phyloP scores from a whole-genome alignment of 331 rosid genomes.

The Malus hybrid region DNA sequence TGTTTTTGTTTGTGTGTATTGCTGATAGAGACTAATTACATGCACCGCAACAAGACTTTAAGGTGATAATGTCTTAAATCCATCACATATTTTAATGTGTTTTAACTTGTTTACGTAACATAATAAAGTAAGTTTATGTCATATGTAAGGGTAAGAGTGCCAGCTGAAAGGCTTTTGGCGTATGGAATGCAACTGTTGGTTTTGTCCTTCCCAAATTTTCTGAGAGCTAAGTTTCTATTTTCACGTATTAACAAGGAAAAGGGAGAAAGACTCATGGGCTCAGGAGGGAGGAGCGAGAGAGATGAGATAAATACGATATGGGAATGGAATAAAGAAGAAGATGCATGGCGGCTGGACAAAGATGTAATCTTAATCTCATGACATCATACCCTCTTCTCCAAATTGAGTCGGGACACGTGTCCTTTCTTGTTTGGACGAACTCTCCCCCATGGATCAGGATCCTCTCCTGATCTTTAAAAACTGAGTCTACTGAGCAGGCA shows the following conservation, averaged over 20 bases:
- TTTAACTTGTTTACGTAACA: fast-evolving
- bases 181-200: neutral
- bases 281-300: neutral
- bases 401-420: neutral
- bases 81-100: no score
- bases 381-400: neutral
- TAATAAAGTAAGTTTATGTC: neutral
- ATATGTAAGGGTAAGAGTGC: neutral
- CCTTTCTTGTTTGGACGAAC: neutral
- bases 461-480: no score
- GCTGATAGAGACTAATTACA: neutral
- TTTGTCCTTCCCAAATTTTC: neutral
- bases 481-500: no score
- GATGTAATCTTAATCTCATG: no score
- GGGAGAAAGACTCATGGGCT: neutral
- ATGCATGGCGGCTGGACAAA: slow-evolving; percentile 10
- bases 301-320: neutral
- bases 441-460: neutral
- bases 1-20: no score
- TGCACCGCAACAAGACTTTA: no score
- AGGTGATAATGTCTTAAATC: no score
- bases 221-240: neutral
- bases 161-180: neutral
- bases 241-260: neutral
- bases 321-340: neutral